Evolutionary conservation across 2,329 filamentous ascomycete species (phyloP).

Genomic region (Ophiocordyceps australis): DNA sequence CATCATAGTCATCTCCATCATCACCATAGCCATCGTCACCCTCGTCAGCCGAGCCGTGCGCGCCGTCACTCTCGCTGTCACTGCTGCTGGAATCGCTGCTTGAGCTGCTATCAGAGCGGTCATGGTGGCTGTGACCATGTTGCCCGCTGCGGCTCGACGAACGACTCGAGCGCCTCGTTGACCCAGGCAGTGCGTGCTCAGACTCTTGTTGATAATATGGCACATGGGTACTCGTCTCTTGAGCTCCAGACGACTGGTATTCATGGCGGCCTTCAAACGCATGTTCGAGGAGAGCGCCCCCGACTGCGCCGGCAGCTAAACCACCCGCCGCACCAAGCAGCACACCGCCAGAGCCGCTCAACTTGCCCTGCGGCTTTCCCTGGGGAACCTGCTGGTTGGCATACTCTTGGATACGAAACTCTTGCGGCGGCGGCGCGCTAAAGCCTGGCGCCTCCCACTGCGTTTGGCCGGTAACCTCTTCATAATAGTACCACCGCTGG

Average conservation of each 20-base stretch:
- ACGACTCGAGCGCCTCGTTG: no score
- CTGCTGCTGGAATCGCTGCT: no score
- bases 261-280: conserved; percentile 16
- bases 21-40: no score
- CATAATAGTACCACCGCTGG: conserved; percentile 47
- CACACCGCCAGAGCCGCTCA: conserved; percentile 31
- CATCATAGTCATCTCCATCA: no score
- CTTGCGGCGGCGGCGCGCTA: conserved; percentile 7
- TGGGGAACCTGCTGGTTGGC: conserved; percentile 7
- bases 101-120: no score
- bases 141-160: no score
- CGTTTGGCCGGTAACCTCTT: conserved; percentile 38
- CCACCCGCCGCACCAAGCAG: conserved; percentile 41
- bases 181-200: no score
- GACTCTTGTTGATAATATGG: conserved; percentile 1
- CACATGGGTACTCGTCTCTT: not conserved
- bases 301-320: conserved; percentile 35
- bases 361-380: conserved; percentile 6
- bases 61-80: no score
- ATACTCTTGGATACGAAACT: conserved; percentile 7
- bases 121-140: no score
- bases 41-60: no score
- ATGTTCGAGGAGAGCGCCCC: conserved; percentile 38
- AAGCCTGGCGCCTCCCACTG: conserved; percentile 43
- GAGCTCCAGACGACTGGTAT: no score